phyloP scores from a whole-genome alignment of 495 filamentous ascomycete genomes.

The Neurospora tetraspora region DNA sequence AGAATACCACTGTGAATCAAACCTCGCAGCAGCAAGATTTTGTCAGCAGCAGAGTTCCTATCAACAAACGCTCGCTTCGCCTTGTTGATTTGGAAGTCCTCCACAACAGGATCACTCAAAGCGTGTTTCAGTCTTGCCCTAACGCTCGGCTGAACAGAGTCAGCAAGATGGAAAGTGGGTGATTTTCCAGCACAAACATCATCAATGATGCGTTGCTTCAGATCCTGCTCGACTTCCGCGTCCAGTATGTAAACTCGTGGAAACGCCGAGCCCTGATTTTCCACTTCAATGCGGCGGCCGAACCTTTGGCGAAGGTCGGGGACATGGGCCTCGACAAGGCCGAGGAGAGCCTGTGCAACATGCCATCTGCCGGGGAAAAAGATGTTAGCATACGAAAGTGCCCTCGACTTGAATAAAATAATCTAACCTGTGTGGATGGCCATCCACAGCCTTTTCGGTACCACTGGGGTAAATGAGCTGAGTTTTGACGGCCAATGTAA shows the following conservation, averaged over 20 bases:
- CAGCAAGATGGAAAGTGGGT: not conserved
- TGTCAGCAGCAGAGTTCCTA: not conserved
- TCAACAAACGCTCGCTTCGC: not conserved
- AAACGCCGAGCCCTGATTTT: not conserved
- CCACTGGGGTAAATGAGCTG: conserved; percentile 43
- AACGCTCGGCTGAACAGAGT: not conserved
- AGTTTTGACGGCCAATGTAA: conserved; percentile 37
- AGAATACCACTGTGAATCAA: conserved; percentile 32
- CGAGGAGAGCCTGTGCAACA: conserved; percentile 31
- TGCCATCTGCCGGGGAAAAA: conserved; percentile 26
- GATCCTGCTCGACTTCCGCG: not conserved
- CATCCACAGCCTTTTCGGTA: conserved; percentile 36
- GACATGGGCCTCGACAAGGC: conserved; percentile 23
- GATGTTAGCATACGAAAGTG: not conserved
- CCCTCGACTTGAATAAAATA: not conserved
- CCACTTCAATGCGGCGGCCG: not conserved
- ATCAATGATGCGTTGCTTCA: not conserved
- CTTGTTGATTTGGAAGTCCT: not conserved
- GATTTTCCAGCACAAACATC: not conserved
- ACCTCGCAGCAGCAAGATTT: conserved; percentile 24
- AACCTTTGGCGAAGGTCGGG: conserved; percentile 10
- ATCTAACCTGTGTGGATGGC: conserved; percentile 27
- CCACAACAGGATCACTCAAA: not conserved
- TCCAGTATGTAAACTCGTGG: not conserved
- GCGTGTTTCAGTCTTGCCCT: not conserved